Conservation (phyloP, 306 rosid species). For the Clitoria ternatea region DNA sequence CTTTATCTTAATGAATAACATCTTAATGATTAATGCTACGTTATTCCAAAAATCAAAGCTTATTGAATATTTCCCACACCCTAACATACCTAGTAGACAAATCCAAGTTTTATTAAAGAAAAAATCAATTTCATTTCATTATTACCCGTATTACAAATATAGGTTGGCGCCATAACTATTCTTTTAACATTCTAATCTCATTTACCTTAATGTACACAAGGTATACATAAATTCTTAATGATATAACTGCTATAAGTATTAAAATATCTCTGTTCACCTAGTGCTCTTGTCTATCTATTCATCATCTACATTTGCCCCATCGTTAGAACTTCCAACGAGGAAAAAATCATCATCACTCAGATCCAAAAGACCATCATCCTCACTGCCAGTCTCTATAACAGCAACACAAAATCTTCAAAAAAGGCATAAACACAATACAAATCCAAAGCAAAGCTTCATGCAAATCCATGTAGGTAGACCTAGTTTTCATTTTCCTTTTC, state of each 20-base stretch:
- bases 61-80: too few relatives aligned
- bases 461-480: neutral
- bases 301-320: constrained; percentile 96
- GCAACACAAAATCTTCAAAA: neutral
- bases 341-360: constrained; percentile 97
- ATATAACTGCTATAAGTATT: neutral
- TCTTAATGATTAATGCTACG: too few relatives aligned
- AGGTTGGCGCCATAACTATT: neutral
- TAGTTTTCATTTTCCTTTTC: neutral
- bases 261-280: constrained; percentile 40
- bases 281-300: constrained; percentile 98
- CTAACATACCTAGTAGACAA: neutral
- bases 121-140: neutral
- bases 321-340: constrained; percentile 79
- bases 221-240: neutral
- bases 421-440: neutral
- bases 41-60: too few relatives aligned
- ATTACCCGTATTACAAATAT: neutral
- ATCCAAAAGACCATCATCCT: constrained; percentile 94
- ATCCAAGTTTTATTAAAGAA: neutral
- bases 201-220: neutral
- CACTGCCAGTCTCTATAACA: constrained; percentile 90
- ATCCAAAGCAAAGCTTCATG: neutral
- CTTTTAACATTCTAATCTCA: neutral
- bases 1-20: too few relatives aligned